These are phyloP conservation scores for Candida broadrunensis DNA, from an alignment of 805 yeast genomes.

Conservation along the genomic window DNA sequence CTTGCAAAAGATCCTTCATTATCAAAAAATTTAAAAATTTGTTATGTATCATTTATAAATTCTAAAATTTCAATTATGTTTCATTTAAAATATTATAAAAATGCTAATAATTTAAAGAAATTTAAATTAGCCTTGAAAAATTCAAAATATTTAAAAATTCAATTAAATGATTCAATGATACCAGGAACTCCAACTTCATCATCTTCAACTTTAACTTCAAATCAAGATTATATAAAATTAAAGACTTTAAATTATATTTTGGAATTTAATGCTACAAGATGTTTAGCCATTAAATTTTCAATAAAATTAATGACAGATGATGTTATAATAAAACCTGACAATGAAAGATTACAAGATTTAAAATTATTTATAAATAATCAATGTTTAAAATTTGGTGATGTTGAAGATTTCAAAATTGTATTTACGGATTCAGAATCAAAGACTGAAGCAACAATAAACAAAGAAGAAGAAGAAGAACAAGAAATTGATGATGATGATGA, in stretches of 20 bases:
- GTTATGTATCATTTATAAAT: conserved; percentile 36
- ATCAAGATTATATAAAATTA: conserved; percentile 34
- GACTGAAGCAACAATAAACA: not conserved
- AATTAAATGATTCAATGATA: conserved; percentile 20
- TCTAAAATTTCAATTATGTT: conserved; percentile 30
- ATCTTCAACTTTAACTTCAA: conserved; percentile 2
- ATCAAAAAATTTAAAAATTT: conserved; percentile 18
- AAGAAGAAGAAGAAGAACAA: conserved; percentile 2
- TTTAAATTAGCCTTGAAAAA: conserved; percentile 22
- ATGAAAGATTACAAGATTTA: conserved; percentile 1
- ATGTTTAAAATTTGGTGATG: conserved; percentile 38
- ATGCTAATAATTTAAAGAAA: conserved; percentile 17
- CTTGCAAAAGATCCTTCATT: conserved; percentile 13
- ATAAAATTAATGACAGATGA: not conserved
- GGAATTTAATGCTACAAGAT: conserved; percentile 38
- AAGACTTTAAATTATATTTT: conserved; percentile 40
- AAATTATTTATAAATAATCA: conserved; percentile 18
- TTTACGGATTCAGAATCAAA: conserved; percentile 4
- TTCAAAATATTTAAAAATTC: conserved; percentile 26
- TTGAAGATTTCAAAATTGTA: conserved; percentile 31
- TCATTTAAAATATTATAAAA: conserved; percentile 29
- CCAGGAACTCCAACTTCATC: not conserved
- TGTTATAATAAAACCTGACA: not conserved
- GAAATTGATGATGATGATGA: not conserved
- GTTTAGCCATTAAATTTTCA: conserved; percentile 15